Percentiles rank a stretch among this genome's conserved stretches.
Evolutionary conservation across 441 rosid species (phyloP).

Genomic region (Gossypium trilobum): DNA sequence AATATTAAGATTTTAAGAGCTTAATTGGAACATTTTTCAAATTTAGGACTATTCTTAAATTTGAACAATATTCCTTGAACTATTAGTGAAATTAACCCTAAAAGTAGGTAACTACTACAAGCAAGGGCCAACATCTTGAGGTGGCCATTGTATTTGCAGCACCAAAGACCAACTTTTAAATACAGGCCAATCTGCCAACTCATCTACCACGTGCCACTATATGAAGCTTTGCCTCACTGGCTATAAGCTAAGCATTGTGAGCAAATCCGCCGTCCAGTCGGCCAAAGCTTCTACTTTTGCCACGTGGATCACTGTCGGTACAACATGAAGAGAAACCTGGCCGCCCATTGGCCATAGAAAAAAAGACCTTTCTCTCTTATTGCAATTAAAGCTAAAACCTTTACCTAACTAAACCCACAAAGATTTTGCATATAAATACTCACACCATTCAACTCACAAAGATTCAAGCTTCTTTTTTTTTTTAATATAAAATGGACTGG

Average conservation of each 20-base stretch:
- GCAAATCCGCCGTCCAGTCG: constrained; percentile 17
- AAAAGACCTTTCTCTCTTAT: constrained; percentile 2
- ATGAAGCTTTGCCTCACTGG: background rate
- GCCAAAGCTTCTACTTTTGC: constrained; percentile 13
- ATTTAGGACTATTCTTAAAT: no score
- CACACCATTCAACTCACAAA: background rate
- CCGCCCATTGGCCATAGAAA: constrained; percentile 26
- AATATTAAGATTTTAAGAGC: no score
- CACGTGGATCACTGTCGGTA: constrained; percentile 21
- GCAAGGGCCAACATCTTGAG: background rate
- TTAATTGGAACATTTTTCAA: no score
- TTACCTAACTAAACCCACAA: constrained; percentile 2
- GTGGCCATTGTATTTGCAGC: background rate
- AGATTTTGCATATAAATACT: background rate
- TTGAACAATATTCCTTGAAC: no score
- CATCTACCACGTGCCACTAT: constrained; percentile 11
- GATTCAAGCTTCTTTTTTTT: background rate
- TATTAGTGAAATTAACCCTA: background rate
- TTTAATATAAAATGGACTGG: constrained; percentile 26
- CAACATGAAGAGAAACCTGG: constrained; percentile 24
- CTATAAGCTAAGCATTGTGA: background rate
- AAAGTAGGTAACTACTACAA: background rate
- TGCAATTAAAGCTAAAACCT: constrained; percentile 18
- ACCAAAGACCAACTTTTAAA: background rate
- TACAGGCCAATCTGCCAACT: background rate